These are phyloP conservation scores for Crepidotus variabilis DNA, from an alignment of 768 basidiomycete genomes.

Conservation along the genomic window DNA sequence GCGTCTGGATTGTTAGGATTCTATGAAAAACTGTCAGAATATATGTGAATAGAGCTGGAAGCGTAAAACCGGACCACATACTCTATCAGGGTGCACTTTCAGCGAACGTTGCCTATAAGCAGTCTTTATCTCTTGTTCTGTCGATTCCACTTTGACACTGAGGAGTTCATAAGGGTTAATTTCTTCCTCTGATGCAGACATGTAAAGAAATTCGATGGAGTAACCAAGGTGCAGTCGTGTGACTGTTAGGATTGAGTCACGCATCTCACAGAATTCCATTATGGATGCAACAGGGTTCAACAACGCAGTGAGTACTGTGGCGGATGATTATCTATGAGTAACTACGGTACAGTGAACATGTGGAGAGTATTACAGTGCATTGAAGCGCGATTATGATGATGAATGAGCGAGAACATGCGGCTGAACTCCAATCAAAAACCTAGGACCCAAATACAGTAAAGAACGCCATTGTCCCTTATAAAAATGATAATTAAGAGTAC, in stretches of 20 bases:
- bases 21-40: slow-evolving; percentile 33
- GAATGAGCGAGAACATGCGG: not conserved
- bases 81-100: slow-evolving; percentile 86
- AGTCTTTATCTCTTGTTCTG: slow-evolving; percentile 74
- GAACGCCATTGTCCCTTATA: not conserved
- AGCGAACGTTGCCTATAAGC: slow-evolving; percentile 78
- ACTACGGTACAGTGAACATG: too few relatives aligned
- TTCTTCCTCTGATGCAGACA: slow-evolving; percentile 46
- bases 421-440: not conserved
- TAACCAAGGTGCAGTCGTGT: not conserved
- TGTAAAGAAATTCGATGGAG: not conserved
- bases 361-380: not conserved
- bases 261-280: not conserved
- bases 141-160: slow-evolving; percentile 55
- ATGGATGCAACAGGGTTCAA: not conserved
- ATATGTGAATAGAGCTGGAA: slow-evolving; percentile 4
- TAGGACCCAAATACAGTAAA: not conserved
- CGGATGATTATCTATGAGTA: not conserved
- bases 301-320: not conserved
- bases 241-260: too few relatives aligned
- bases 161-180: slow-evolving; percentile 73
- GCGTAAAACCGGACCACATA: slow-evolving; percentile 28
- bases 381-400: not conserved
- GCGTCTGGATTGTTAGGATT: slow-evolving; percentile 81
- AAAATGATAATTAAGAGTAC: not conserved